Evolutionary conservation across 495 filamentous ascomycete species (phyloP), one percentile per base, ranked within the genome.

Genomic region (Durotheca rogersii): DNA sequence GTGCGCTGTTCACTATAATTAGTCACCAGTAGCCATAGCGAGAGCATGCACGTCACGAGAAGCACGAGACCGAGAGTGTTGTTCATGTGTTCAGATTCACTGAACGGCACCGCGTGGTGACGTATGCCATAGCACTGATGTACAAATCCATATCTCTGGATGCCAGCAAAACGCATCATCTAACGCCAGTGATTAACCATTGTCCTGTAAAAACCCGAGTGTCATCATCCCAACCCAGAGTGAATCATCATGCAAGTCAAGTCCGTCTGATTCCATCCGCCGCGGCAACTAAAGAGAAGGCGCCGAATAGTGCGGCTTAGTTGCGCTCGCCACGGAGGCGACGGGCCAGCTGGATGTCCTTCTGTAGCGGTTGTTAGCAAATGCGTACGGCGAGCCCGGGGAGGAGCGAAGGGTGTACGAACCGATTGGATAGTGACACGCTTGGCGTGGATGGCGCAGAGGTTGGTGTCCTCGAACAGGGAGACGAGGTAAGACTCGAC

Each of bases 401-500:
- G 7, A 47, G 36, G 11, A n/a, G 17, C 9, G 25, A 3, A 36
- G 31, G 43, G 21, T 34, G 21, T 64, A 69, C 71, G 61, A 51
- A 74, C 71, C 51, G 78, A 82, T 76, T 90, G 86, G 77, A 91
- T 93, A 71, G 88, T 92, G 72, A 92, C 88, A 87, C 93, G 93
- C 91, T 98, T 97, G 82, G 93, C 93, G 83, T 98, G 93, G 82
- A 98, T 97, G 71, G 93, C 93, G 81, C 93, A 97, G 46, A 98
- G 77, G 84, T 97, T 98, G 89, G 93, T 98, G 76, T 97, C 93
- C 74, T 97, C 94, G 66, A 98, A 98, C 68, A 99, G 90, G 39
- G 90, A 96, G 85, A 99, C 93, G 76, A 99, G 90, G 84, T 99
- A 99, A 52, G 93, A 95, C 86, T 99, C 93, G 68, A 97, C 94